phyloP scores from a whole-genome alignment of 139 green algal genomes.

The Chlorella sp. region DNA sequence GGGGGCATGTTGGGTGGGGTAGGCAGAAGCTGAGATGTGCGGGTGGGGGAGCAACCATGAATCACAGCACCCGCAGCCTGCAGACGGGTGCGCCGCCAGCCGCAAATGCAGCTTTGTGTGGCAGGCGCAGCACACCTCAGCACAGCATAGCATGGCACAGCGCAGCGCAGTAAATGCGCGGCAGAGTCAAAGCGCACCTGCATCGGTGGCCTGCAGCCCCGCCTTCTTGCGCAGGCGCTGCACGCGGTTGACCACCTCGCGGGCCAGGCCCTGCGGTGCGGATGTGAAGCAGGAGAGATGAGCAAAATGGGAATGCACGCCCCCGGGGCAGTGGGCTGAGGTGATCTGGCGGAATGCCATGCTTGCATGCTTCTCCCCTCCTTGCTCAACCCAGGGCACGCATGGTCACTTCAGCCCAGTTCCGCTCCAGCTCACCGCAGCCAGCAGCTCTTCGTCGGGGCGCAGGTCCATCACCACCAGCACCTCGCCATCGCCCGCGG shows the following conservation, averaged over 20 bases:
- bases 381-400: too few species aligned
- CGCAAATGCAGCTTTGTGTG: too few species aligned
- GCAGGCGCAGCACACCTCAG: too few species aligned
- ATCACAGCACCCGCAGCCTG: neutral
- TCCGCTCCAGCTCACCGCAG: constrained; percentile 32
- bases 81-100: too few species aligned
- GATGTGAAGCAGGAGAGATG: too few species aligned
- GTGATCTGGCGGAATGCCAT: too few species aligned
- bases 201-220: constrained; percentile 77
- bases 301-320: too few species aligned
- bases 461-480: constrained; percentile 94
- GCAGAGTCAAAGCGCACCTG: constrained; percentile 11
- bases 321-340: too few species aligned
- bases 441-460: constrained; percentile 68
- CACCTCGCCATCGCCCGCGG: constrained; percentile 87
- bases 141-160: neutral
- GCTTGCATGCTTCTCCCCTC: too few species aligned
- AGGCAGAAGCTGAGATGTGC: neutral
- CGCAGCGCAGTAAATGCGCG: neutral
- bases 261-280: constrained; percentile 65
- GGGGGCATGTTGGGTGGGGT: neutral
- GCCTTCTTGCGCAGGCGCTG: constrained; percentile 96
- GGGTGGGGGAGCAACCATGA: neutral
- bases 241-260: constrained; percentile 96
- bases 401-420: too few species aligned